These are phyloP conservation scores for Xylaria sp. DNA, from an alignment of 2,329 filamentous ascomycete species.

Conservation along the genomic window DNA sequence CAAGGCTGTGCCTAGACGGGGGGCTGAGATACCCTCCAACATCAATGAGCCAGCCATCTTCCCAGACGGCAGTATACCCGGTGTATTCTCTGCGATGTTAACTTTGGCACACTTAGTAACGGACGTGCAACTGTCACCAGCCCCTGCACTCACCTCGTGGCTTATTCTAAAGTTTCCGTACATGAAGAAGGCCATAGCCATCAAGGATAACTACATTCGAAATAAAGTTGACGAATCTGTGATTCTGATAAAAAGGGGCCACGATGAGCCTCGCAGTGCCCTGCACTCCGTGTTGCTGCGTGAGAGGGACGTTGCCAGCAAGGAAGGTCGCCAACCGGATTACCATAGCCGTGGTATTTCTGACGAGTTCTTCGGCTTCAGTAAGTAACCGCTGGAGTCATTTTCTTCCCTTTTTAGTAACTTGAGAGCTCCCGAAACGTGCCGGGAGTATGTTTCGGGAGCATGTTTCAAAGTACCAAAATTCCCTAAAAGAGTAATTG, in stretches of 20 bases:
- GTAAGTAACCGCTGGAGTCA: too few relatives aligned
- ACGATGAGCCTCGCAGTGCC: slow-evolving; percentile 45
- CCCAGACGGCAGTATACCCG: slow-evolving; percentile 41
- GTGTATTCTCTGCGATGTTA: slow-evolving; percentile 45
- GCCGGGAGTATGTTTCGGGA: too few relatives aligned
- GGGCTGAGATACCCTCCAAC: slow-evolving; percentile 13
- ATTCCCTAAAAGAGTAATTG: too few relatives aligned
- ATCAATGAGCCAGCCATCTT: slow-evolving; percentile 44
- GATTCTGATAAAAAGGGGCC: slow-evolving; percentile 38
- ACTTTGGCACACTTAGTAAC: slow-evolving; percentile 47
- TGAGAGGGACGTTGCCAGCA: slow-evolving; percentile 47
- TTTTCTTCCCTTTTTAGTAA: too few relatives aligned
- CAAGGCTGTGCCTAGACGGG: slow-evolving; percentile 35
- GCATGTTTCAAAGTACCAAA: too few relatives aligned
- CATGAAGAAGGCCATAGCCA: slow-evolving; percentile 46
- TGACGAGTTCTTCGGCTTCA: slow-evolving; percentile 50
- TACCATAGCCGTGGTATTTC: slow-evolving; percentile 43
- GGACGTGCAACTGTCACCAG: slow-evolving; percentile 47
- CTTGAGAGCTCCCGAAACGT: too few relatives aligned
- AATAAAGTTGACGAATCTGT: slow-evolving; percentile 43
- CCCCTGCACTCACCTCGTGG: slow-evolving; percentile 47
- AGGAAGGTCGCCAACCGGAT: slow-evolving; percentile 44
- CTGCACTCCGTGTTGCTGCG: slow-evolving; percentile 50
- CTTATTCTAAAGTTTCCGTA: slow-evolving; percentile 46
- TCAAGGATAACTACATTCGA: slow-evolving; percentile 49